These are phyloP conservation scores for Fistulinella prunicolor DNA, from an alignment of 768 basidiomycete species.

Conservation along the genomic window DNA sequence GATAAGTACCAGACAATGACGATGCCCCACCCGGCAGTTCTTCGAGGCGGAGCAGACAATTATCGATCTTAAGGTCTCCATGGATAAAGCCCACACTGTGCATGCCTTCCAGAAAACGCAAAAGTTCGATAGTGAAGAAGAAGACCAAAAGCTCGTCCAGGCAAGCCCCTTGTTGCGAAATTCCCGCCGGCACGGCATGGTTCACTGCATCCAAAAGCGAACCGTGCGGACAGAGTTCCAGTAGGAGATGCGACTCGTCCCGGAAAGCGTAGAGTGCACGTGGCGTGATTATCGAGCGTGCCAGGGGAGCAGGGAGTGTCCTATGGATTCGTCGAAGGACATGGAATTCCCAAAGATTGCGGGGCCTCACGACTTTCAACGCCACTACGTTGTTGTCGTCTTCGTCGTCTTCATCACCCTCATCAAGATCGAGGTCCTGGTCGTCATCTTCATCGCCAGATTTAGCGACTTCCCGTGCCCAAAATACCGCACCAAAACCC, in stretches of 20 bases:
- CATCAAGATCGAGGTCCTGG: conserved; percentile 42
- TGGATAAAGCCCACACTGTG: conserved; percentile 88
- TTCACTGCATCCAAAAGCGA: conserved; percentile 92
- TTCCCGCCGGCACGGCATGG: conserved; percentile 67
- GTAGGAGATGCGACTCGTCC: conserved; percentile 88
- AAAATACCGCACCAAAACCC: conserved; percentile 95
- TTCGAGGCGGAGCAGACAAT: conserved; percentile 91
- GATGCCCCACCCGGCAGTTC: conserved; percentile 70
- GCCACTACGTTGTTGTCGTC: conserved; percentile 65
- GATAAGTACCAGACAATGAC: conserved; percentile 75
- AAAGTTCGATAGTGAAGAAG: conserved; percentile 92
- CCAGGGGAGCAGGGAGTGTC: conserved; percentile 55
- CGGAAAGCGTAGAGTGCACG: conserved; percentile 77
- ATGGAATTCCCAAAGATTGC: conserved; percentile 90
- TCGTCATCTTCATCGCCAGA: conserved; percentile 42
- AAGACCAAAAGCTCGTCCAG: conserved; percentile 92
- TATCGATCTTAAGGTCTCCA: conserved; percentile 98
- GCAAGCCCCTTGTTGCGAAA: conserved; percentile 76
- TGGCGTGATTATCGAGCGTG: conserved; percentile 70
- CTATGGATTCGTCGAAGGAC: conserved; percentile 76
- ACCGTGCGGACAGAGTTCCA: conserved; percentile 89
- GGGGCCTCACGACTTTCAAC: conserved; percentile 87
- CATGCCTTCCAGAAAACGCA: conserved; percentile 78
- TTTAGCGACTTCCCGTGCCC: conserved; percentile 55
- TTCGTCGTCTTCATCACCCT: conserved; percentile 51